phyloP scores from a whole-genome alignment of 768 basidiomycete species.

The Mycena albidolilacea region DNA sequence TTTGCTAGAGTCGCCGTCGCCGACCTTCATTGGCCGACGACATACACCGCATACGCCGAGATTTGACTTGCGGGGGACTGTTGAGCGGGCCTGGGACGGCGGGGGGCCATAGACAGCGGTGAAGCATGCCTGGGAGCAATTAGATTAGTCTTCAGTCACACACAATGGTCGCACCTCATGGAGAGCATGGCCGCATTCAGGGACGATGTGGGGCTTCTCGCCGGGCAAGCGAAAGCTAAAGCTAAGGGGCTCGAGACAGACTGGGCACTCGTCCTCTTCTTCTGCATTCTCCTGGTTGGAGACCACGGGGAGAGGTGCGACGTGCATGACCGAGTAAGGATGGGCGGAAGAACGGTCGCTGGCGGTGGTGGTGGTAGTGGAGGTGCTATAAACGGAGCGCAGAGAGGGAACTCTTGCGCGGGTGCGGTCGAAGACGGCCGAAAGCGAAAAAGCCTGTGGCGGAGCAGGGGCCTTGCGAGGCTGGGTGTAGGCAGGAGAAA shows the following conservation, averaged over 20 bases:
- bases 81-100: slow-evolving; percentile 67
- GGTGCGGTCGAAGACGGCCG: slow-evolving; percentile 67
- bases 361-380: slow-evolving; percentile 55
- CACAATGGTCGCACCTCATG: slow-evolving; percentile 77
- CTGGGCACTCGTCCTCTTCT: slow-evolving; percentile 94
- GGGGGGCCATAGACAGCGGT: slow-evolving; percentile 96
- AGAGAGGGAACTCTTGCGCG: slow-evolving; percentile 58
- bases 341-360: slow-evolving; percentile 59
- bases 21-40: slow-evolving; percentile 95
- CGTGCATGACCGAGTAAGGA: slow-evolving; percentile 73
- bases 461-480: slow-evolving; percentile 51
- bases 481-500: slow-evolving; percentile 61
- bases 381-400: slow-evolving; percentile 65
- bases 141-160: background rate
- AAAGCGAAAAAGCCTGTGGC: slow-evolving; percentile 56
- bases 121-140: slow-evolving; percentile 85
- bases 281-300: slow-evolving; percentile 73
- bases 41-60: slow-evolving; percentile 98
- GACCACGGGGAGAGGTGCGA: slow-evolving; percentile 81
- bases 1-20: slow-evolving; percentile 88
- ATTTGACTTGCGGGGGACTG: slow-evolving; percentile 79
- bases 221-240: slow-evolving; percentile 95
- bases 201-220: slow-evolving; percentile 97
- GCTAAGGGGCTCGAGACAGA: slow-evolving; percentile 95
- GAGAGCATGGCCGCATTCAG: slow-evolving; percentile 98